Base-by-base conservation (phyloP, 805 yeast genomes). In the Starmerella stellata region DNA sequence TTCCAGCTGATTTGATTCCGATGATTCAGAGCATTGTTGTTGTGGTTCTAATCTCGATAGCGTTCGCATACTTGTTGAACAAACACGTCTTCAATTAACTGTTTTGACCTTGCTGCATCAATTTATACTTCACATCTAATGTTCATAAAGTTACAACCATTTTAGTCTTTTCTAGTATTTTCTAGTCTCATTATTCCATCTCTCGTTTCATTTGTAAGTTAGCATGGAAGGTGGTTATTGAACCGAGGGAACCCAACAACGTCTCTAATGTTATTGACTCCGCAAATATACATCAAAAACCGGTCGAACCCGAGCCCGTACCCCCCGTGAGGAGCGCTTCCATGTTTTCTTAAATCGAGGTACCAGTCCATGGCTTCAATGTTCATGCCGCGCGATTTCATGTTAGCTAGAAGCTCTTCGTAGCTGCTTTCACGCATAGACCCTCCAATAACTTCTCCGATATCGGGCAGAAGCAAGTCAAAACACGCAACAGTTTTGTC, bases 281-380 rank as follows among this genome's bases (percentile, higher is more conserved):
- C 82, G 5, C 74, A 66, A 39, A 83, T 59, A 47, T 75, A 85
- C 39, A 78, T 72, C 14, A 90, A 56, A 23, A 90, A 59, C 43
- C 99, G 63, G 56, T 90, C 98, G 48, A 85, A 72, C 0, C 99
- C 99, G 64, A 90, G 63, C 0, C 99, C 99, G 58, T 78, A 90
- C 0, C 99, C 99, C 35, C 98, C 98, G 54, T 87, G 96, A 0
- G 95, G 94, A 18, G 75, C 75, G 2, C 78, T 62, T 0, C 95
- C 96, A 48, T 78, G 74, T 44, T 62, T 62, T 43, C 98, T 65
- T 7, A 78, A 63, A 1, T 75, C 69, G 21, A 76, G 48, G 53
- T 85, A 90, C 99, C 99, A 90, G 23, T 69, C 64, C 56, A 90
- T 56, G 16, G 70, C 69, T 2, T 55, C 52, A 0, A 52, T 35